Percentiles rank a stretch among this genome's conserved stretches.
These are phyloP conservation scores for Stylonectria norvegica DNA, from an alignment of 2,329 filamentous ascomycete species.

Conservation along the genomic window DNA sequence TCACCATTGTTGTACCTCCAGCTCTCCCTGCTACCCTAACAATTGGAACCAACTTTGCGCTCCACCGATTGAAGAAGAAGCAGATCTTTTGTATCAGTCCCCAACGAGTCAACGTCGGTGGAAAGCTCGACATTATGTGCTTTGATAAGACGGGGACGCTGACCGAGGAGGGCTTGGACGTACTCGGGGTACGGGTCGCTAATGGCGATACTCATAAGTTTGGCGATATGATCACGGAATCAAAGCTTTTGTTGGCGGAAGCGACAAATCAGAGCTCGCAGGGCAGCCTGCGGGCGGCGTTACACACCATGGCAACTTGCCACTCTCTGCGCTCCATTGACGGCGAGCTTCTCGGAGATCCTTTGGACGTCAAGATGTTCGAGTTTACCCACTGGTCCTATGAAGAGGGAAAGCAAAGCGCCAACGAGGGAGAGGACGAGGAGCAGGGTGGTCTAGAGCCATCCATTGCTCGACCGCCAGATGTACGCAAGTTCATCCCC, in stretches of 20 bases:
- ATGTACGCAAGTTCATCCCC: conserved; percentile 49
- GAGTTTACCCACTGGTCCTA: conserved; percentile 92
- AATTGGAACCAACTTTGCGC: conserved; percentile 93
- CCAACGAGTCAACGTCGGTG: conserved; percentile 92
- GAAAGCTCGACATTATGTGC: conserved; percentile 92
- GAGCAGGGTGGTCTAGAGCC: conserved; percentile 74
- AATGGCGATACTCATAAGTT: conserved; percentile 62
- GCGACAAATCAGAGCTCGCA: conserved; percentile 27
- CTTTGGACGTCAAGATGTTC: conserved; percentile 97
- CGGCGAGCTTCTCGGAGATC: conserved; percentile 85
- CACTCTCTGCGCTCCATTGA: conserved; percentile 88
- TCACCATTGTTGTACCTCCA: conserved; percentile 95
- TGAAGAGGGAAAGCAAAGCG: conserved; percentile 75
- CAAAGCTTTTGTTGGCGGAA: conserved; percentile 54
- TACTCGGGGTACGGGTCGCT: conserved; percentile 81
- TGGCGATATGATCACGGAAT: conserved; percentile 69
- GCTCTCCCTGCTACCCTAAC: conserved; percentile 91
- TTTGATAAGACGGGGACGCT: conserved; percentile 99
- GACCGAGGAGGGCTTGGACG: conserved; percentile 92
- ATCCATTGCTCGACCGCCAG: conserved; percentile 82
- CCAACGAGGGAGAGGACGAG: conserved; percentile 64
- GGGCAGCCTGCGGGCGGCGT: conserved; percentile 53
- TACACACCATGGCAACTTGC: conserved; percentile 96
- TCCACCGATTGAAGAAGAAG: conserved; percentile 80
- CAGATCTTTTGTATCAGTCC: conserved; percentile 97